Percentiles rank a stretch among this genome's conserved stretches.
Evolutionary conservation across 768 basidiomycete species (phyloP).

Genomic region (Suillus sp.): DNA sequence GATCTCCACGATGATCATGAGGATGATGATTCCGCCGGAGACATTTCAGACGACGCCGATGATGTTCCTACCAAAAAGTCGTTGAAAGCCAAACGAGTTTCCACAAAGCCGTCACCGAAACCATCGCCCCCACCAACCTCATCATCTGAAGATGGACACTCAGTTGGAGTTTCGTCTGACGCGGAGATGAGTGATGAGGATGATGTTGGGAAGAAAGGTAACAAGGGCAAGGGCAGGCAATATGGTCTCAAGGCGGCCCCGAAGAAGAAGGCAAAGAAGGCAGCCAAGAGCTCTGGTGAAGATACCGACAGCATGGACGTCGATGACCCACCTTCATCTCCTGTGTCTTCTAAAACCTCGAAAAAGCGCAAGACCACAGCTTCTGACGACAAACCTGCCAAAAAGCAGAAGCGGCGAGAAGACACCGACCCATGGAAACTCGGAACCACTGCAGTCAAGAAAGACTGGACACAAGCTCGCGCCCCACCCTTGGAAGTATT

Average conservation of each 20-base stretch:
- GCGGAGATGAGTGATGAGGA: constrained; percentile 26
- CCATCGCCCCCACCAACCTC: constrained; percentile 26
- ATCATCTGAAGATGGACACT: constrained; percentile 34
- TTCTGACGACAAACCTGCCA: constrained; percentile 39
- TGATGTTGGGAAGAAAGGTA: constrained; percentile 26
- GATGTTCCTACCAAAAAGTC: constrained; percentile 25
- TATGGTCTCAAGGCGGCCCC: constrained; percentile 19
- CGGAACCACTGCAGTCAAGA: constrained; percentile 55
- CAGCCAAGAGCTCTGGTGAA: constrained; percentile 29
- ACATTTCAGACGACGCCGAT: constrained; percentile 29
- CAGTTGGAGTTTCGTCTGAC: constrained; percentile 25
- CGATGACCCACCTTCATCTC: constrained; percentile 45
- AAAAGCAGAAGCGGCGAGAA: constrained; percentile 65
- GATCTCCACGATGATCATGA: constrained; percentile 13
- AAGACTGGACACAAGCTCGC: constrained; percentile 78
- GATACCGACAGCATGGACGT: constrained; percentile 59
- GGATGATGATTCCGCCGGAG: constrained; percentile 43
- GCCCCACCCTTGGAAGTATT: constrained; percentile 91
- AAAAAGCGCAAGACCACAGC: constrained; percentile 48
- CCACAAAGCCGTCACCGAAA: constrained; percentile 26
- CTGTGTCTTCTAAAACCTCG: constrained; percentile 37
- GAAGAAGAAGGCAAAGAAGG: constrained; percentile 35
- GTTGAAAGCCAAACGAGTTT: constrained; percentile 19
- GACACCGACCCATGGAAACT: constrained; percentile 80
- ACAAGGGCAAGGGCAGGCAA: constrained; percentile 20